A percentile compares a stretch with the other conserved stretches of the same genome.
Conservation (phyloP, 371 early-diverging fungal genomes). For the Vittaforma corneae region DNA sequence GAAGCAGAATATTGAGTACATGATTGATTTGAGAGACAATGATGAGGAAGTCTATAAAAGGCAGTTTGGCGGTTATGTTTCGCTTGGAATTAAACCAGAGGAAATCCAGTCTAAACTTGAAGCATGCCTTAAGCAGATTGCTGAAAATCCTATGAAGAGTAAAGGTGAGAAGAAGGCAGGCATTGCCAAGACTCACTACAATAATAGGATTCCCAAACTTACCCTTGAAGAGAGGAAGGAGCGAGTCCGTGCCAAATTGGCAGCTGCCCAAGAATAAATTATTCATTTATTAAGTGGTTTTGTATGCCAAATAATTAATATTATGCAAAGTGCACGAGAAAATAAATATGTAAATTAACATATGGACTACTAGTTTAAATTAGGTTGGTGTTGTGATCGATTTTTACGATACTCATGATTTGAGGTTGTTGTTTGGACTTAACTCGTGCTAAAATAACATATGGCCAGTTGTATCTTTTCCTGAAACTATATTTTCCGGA, state of each 20-base stretch:
- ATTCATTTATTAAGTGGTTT: too few relatives aligned
- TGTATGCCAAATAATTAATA: too few relatives aligned
- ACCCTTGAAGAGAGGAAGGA: slow-evolving; percentile 50
- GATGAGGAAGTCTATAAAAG: slow-evolving; percentile 90
- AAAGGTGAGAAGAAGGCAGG: slow-evolving; percentile 51
- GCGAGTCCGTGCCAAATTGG: slow-evolving; percentile 45
- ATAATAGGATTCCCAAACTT: slow-evolving; percentile 32
- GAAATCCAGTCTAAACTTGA: slow-evolving; percentile 84
- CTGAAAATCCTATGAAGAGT: slow-evolving; percentile 27
- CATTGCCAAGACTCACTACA: slow-evolving; percentile 43
- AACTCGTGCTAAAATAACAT: too few relatives aligned
- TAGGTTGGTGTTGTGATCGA: too few relatives aligned
- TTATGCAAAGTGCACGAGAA: too few relatives aligned
- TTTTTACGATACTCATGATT: too few relatives aligned
- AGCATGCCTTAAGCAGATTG: slow-evolving; percentile 66
- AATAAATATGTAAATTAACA: too few relatives aligned
- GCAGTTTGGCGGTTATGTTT: slow-evolving; percentile 88
- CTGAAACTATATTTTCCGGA: too few relatives aligned
- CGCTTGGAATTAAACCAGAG: slow-evolving; percentile 75
- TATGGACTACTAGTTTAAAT: too few relatives aligned
- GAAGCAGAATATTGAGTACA: slow-evolving; percentile 91
- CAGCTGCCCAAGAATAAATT: not conserved
- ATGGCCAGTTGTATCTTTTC: too few relatives aligned
- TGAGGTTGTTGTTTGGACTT: too few relatives aligned
- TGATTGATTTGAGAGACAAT: slow-evolving; percentile 87